These are phyloP conservation scores for Fusarium redolens DNA, from an alignment of 2,329 filamentous ascomycete genomes.

Conservation along the genomic window DNA sequence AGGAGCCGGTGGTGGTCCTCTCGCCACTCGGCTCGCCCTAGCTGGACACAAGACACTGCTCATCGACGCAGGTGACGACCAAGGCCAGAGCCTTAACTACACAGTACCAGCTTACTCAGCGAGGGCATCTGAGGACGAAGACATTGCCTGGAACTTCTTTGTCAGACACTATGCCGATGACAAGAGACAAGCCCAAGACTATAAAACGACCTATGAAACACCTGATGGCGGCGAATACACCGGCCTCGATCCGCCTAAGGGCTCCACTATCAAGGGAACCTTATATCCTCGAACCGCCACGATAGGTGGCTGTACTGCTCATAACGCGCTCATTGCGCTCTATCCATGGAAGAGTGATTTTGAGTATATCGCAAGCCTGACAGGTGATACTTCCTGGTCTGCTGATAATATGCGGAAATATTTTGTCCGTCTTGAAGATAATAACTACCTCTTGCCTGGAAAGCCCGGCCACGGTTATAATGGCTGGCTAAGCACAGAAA, in stretches of 20 bases:
- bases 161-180: constrained; percentile 69
- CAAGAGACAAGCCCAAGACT: constrained; percentile 63
- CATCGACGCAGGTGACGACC: constrained; percentile 71
- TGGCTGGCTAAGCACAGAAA: constrained; percentile 36
- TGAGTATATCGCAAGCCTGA: constrained; percentile 66
- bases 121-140: constrained; percentile 64
- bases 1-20: constrained; percentile 68
- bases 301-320: constrained; percentile 64
- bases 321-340: constrained; percentile 71
- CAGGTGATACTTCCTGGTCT: constrained; percentile 69
- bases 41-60: constrained; percentile 69
- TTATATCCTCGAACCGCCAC: constrained; percentile 60
- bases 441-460: constrained; percentile 54
- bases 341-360: constrained; percentile 70
- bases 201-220: constrained; percentile 68
- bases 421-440: constrained; percentile 66
- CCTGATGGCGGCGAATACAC: constrained; percentile 62
- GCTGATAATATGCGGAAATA: constrained; percentile 70
- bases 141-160: constrained; percentile 71
- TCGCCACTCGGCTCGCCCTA: constrained; percentile 68
- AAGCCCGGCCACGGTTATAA: constrained; percentile 33
- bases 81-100: constrained; percentile 59
- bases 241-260: constrained; percentile 52
- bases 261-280: constrained; percentile 55
- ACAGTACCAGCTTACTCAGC: constrained; percentile 65